Evolutionary conservation across 2,329 filamentous ascomycete genomes (phyloP), one percentile per base, ranked within the genome.

Genomic region (Colletotrichum brevisporum): DNA sequence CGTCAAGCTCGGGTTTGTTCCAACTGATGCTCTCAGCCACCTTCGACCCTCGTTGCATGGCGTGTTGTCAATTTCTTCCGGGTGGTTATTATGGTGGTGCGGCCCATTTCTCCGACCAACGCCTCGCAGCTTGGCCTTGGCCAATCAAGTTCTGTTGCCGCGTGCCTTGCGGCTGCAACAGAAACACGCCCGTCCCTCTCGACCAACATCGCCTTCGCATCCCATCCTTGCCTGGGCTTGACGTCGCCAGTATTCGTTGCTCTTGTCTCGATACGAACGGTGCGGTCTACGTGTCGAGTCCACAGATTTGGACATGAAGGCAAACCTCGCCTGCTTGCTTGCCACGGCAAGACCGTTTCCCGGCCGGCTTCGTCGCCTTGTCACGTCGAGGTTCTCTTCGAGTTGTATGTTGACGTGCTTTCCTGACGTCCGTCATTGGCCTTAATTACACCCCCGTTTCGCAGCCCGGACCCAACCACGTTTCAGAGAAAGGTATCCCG

Each of bases 81-180:
- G 27, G 55, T 21, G 31, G 41, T 24, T 60, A 36, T 51, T 56
- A 3, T 63, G 47, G 61, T 58, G 53, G 56, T 53, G 62, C 48
- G 69, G 57, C 67, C 67, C 48, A 74, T 74, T 70, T 24, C 68
- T 72, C 71, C 71, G 65, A 68, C 72, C 65, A 61, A 71, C 71
- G 69, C 72, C 65, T 71, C 71, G 59, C 55, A 48, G 65, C n/a
- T 70, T 55, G 71, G 71, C 71, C 72, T 70, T 71, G 73, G 70
- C 77, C 76, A 80, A 78, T 78, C 70, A 74, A 36, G 59, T 69
- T 58, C 70, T 60, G 63, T 61, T 61, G 63, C 63, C 67, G 62
- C 69, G 63, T 57, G 69, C 62, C 61, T 64, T 75, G 76, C 74
- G 77, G 76, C 76, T 78, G 73, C 72, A 73, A 76, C 74, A 65